A percentile compares a stretch with the other conserved stretches of the same genome.
phyloP scores from a whole-genome alignment of 2,329 filamentous ascomycete genomes.

The Fusarium sp. region DNA sequence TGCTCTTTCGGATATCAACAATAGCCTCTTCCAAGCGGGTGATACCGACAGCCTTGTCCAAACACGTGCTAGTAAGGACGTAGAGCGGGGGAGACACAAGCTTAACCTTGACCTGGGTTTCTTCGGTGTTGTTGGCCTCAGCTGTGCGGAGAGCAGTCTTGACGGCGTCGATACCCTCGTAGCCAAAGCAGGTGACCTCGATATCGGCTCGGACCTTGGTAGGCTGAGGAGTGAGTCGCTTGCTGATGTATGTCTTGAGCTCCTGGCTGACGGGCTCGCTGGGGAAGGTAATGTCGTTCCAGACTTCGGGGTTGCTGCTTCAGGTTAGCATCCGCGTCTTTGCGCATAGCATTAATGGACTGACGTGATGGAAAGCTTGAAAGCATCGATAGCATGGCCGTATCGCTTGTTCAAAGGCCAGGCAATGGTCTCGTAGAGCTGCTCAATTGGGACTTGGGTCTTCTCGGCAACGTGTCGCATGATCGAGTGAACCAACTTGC shows the following conservation, averaged over 20 bases:
- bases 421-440: slow-evolving; percentile 90
- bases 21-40: slow-evolving; percentile 88
- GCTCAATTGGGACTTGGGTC: slow-evolving; percentile 92
- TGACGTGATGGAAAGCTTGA: slow-evolving; percentile 98
- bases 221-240: slow-evolving; percentile 96
- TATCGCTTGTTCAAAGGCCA: slow-evolving; percentile 99
- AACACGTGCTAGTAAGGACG: slow-evolving; percentile 92
- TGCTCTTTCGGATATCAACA: slow-evolving; percentile 83
- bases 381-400: slow-evolving; percentile 95
- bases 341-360: slow-evolving; percentile 44
- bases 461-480: slow-evolving; percentile 99
- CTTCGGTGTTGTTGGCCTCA: slow-evolving; percentile 90
- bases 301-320: slow-evolving; percentile 89
- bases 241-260: slow-evolving; percentile 94
- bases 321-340: slow-evolving; percentile 23
- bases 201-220: slow-evolving; percentile 98
- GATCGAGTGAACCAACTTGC: slow-evolving; percentile 99
- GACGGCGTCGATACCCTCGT: slow-evolving; percentile 98
- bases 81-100: slow-evolving; percentile 98
- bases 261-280: slow-evolving; percentile 87
- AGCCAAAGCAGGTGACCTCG: slow-evolving; percentile 93
- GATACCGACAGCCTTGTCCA: slow-evolving; percentile 92
- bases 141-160: slow-evolving; percentile 92
- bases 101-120: slow-evolving; percentile 97
- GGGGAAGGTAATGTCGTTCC: slow-evolving; percentile 91